A percentile compares a stretch with the other conserved stretches of the same genome.
phyloP scores from a whole-genome alignment of 2,329 filamentous ascomycete species.

The Eutypella sp. region DNA sequence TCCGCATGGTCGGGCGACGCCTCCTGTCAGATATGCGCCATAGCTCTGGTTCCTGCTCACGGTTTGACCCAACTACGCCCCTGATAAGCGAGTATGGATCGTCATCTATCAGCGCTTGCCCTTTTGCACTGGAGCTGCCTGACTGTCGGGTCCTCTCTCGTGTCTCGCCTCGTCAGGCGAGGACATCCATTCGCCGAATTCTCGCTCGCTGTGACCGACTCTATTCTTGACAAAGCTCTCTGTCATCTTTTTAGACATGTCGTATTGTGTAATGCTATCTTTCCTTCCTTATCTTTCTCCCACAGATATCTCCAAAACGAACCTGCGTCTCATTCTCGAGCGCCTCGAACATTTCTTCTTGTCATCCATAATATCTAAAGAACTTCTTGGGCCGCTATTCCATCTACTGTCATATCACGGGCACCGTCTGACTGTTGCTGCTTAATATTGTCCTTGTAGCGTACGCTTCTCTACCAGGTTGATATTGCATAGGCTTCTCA shows the following conservation, averaged over 20 bases:
- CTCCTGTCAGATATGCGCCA: background rate
- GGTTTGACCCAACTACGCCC: background rate
- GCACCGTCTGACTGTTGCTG: no score
- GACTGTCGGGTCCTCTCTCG: background rate
- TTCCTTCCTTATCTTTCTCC: background rate
- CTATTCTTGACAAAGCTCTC: background rate
- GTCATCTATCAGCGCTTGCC: background rate
- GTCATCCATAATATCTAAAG: background rate
- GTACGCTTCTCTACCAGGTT: no score
- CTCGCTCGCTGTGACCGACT: background rate
- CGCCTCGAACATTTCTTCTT: no score
- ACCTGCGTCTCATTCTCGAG: background rate
- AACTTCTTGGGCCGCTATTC: background rate
- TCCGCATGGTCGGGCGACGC: background rate
- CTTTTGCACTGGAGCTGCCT: background rate
- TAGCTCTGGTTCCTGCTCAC: background rate
- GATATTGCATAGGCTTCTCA: no score
- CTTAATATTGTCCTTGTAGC: no score
- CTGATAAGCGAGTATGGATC: conserved; percentile 1
- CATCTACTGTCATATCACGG: background rate
- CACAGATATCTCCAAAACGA: background rate
- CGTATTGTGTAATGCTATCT: background rate
- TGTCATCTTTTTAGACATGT: background rate
- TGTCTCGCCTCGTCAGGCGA: conserved; percentile 1
- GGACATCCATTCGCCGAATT: background rate